Base-by-base conservation (phyloP, 106 monocot genomes). In the Allium sativum region DNA sequence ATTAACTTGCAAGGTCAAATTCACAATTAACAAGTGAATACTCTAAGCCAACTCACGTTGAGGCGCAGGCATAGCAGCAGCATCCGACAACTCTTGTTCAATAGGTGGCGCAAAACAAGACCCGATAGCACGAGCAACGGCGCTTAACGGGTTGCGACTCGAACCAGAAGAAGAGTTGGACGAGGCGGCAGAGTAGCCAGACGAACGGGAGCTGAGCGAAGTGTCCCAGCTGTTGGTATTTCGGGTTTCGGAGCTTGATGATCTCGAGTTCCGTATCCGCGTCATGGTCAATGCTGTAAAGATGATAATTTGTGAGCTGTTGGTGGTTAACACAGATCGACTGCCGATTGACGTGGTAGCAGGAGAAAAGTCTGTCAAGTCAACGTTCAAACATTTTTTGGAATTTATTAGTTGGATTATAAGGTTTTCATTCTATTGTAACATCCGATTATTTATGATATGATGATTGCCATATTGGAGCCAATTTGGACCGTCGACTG, bases 61-160 rank as follows among this genome's bases (percentile, higher is more conserved):
- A 43, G 62, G 47, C 47, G 62, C 47, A 8, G 45, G 45, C 7
- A 47, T 47, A 5, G 45, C 0, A 12, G 13, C 45, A 10, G 46
- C 62, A 8, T 16, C 62, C 8, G 5, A 17, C 13, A 15, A 18
- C 4, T n/a, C 42, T 5, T 14, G 8, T 12, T 0, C 48, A 45
- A 21, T 55, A 42, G 18, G 46, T 1, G 73, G 22, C 20, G 12
- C 63, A 65, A 78, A 78, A 68, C 78, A 78, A 8, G 78, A 78
- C 40, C 65, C 53, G 45, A 78, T 46, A 65, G 69, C 73, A 9
- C 63, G 51, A 47, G 55, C 59, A 58, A 58, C 73, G 68, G 45
- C 47, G 40, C 16, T 20, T 15, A 77, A 21, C 58, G 60, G 69
- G 60, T 69, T 73, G 21, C 73, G 68, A 45, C 31, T 18, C 44